Evolutionary conservation across 2,329 filamentous ascomycete genomes (phyloP).

Genomic region (Colletotrichum godetiae): DNA sequence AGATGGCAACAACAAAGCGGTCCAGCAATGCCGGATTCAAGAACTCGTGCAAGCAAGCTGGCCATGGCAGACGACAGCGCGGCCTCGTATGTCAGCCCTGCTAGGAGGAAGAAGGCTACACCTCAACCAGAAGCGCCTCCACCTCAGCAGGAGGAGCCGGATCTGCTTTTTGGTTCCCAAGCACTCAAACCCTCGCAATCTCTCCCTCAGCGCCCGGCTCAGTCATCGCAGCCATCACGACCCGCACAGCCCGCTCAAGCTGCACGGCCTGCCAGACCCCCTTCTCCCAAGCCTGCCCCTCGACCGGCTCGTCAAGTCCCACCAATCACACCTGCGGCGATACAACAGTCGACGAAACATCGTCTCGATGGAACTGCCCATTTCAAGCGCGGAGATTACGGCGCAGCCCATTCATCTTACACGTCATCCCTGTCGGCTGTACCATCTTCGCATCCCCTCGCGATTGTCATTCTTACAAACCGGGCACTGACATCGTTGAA

Average conservation of each 20-base stretch:
- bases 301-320: conserved; percentile 72
- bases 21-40: conserved; percentile 59
- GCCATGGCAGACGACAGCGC: conserved; percentile 82
- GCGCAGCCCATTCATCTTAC: conserved; percentile 86
- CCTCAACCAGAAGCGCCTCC: conserved; percentile 53
- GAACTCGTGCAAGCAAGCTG: conserved; percentile 76
- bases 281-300: conserved; percentile 53
- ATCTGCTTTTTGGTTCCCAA: conserved; percentile 71
- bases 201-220: conserved; percentile 50
- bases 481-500: conserved; percentile 91
- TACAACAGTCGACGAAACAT: conserved; percentile 81
- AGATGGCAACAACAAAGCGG: conserved; percentile 72
- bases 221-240: conserved; percentile 49
- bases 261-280: conserved; percentile 46
- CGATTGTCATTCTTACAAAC: conserved; percentile 91
- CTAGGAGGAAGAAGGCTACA: conserved; percentile 77
- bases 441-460: conserved; percentile 82
- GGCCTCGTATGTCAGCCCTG: conserved; percentile 89
- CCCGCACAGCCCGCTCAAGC: conserved; percentile 47
- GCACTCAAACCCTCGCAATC: conserved; percentile 48
- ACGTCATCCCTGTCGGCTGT: conserved; percentile 79
- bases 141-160: conserved; percentile 63
- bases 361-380: conserved; percentile 85
- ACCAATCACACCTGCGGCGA: conserved; percentile 72
- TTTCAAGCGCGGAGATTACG: conserved; percentile 95